Evolutionary conservation across 2,329 filamentous ascomycete species (phyloP).

Genomic region (Ophiostoma montium): DNA sequence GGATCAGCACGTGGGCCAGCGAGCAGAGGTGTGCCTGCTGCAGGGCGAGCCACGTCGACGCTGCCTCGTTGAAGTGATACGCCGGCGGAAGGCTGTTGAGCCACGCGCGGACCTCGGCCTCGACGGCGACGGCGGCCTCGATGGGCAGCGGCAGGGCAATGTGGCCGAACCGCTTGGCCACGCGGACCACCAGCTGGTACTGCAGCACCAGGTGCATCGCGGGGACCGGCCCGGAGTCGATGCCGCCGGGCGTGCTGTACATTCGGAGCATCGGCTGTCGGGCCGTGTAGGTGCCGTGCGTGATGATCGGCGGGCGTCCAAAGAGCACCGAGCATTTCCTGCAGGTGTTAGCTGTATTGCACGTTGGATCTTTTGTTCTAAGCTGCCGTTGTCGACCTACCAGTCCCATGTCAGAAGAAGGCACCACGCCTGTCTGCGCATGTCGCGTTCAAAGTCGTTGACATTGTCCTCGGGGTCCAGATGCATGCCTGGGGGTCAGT

Average conservation of each 20-base stretch:
- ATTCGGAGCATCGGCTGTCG: constrained; percentile 18
- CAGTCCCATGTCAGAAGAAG: constrained; percentile 34
- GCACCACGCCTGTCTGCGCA: constrained; percentile 31
- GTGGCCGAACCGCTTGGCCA: not conserved
- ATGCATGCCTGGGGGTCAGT: constrained; percentile 22
- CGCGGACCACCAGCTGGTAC: not conserved
- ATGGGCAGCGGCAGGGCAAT: not conserved
- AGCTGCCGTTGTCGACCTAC: constrained; percentile 16
- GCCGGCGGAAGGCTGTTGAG: not conserved
- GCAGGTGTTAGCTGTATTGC: not conserved
- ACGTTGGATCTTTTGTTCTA: too few relatives aligned
- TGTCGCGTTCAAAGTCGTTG: constrained; percentile 32
- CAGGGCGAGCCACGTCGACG: not conserved
- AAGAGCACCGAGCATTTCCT: constrained; percentile 29
- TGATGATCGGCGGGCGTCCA: constrained; percentile 29
- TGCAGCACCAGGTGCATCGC: not conserved
- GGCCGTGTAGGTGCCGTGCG: constrained; percentile 25
- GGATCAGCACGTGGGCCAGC: not conserved
- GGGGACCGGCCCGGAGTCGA: not conserved
- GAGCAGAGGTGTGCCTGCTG: not conserved
- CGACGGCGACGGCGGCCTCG: not conserved
- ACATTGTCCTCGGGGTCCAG: constrained; percentile 22
- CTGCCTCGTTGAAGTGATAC: too few relatives aligned
- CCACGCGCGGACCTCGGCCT: not conserved
- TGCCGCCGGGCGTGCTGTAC: constrained; percentile 1